Evolutionary conservation across 257 asterid species (phyloP).

Genomic region (Capsicum baccatum): DNA sequence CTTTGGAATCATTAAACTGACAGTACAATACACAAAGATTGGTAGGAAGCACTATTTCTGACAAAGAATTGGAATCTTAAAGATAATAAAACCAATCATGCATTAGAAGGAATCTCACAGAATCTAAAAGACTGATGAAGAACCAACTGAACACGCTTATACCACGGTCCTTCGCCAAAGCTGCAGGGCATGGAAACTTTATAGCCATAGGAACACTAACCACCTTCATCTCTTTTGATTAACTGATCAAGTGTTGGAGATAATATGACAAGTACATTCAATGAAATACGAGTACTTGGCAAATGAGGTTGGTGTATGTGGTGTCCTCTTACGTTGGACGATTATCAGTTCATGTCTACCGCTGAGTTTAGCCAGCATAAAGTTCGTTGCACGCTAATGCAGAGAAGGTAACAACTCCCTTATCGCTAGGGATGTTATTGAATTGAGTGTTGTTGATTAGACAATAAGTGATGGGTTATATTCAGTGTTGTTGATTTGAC

Average conservation of each 20-base stretch:
- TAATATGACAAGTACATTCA: not conserved
- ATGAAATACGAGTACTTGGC: not conserved
- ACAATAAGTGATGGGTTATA: not conserved
- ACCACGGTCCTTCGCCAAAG: not conserved
- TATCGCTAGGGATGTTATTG: not conserved
- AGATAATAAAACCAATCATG: not conserved
- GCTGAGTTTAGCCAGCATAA: not conserved
- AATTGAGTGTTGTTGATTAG: slow-evolving; percentile 16
- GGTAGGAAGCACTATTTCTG: not conserved
- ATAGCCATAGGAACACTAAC: not conserved
- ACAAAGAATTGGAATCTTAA: not conserved
- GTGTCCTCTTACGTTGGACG: not conserved
- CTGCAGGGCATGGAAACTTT: no score
- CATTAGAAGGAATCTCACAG: not conserved
- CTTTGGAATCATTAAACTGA: slow-evolving; percentile 5
- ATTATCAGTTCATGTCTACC: not conserved
- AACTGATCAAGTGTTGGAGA: not conserved
- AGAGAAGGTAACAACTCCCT: not conserved
- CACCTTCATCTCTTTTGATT: slow-evolving; percentile 5
- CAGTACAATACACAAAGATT: not conserved
- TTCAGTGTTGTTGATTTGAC: not conserved
- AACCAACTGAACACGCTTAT: not conserved
- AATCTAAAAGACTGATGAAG: slow-evolving; percentile 4
- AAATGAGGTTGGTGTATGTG: not conserved
- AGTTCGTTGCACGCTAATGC: not conserved